Evolutionary conservation across 306 rosid species (phyloP).

Genomic region (Ormosia semicastrata): DNA sequence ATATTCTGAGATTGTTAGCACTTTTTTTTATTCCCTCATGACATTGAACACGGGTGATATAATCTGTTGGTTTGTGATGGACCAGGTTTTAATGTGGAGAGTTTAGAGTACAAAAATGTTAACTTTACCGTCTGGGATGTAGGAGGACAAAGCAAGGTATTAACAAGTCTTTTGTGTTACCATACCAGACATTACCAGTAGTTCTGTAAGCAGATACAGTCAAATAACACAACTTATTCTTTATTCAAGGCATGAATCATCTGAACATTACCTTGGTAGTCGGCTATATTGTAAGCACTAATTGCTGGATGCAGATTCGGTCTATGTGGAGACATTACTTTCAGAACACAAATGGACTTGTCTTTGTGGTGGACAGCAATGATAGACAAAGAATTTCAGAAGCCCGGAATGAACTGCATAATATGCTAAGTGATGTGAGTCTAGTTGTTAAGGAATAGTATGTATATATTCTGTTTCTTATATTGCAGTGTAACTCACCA

Average conservation of each 20-base stretch:
- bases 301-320: constrained; percentile 38
- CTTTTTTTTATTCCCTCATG: background rate
- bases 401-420: constrained; percentile 49
- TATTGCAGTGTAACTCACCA: background rate
- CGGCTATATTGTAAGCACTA: background rate
- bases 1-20: no score
- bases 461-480: background rate
- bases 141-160: constrained; percentile 60
- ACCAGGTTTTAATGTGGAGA: constrained; percentile 57
- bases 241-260: background rate
- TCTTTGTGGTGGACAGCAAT: constrained; percentile 54
- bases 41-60: background rate
- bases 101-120: constrained; percentile 44
- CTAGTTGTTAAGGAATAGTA: background rate
- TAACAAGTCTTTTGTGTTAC: background rate
- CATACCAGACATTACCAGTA: background rate
- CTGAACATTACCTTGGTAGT: background rate
- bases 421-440: constrained; percentile 42
- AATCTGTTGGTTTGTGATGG: constrained; percentile 11
- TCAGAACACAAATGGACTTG: constrained; percentile 45
- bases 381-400: constrained; percentile 45
- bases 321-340: constrained; percentile 58
- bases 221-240: background rate
- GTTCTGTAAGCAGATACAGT: background rate
- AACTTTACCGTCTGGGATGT: constrained; percentile 53